Evolutionary conservation across 306 rosid genomes (phyloP).

Genomic region (Leucaena leucocephala): DNA sequence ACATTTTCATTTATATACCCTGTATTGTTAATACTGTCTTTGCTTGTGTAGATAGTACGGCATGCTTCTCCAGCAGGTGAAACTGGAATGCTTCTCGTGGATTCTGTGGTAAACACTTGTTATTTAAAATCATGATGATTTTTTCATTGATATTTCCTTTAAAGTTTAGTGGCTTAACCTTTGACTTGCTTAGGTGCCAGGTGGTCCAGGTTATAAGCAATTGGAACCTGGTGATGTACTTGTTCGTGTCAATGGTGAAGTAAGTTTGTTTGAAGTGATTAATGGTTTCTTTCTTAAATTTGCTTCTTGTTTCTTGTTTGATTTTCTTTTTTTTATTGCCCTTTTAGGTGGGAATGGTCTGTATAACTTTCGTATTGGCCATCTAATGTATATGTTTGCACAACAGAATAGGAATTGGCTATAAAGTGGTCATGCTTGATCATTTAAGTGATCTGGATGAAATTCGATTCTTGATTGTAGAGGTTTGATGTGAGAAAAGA

Average conservation of each 20-base stretch:
- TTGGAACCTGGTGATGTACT: slow-evolving; percentile 98
- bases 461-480: slow-evolving; percentile 9
- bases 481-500: slow-evolving; percentile 8
- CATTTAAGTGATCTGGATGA: slow-evolving; percentile 4
- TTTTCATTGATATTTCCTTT: slow-evolving; percentile 21
- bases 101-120: slow-evolving; percentile 72
- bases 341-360: slow-evolving; percentile 17
- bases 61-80: slow-evolving; percentile 78
- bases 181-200: slow-evolving; percentile 81
- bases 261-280: slow-evolving; percentile 50
- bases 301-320: slow-evolving; percentile 7
- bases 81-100: slow-evolving; percentile 99
- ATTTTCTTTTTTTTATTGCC: slow-evolving; percentile 13
- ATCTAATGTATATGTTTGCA: background rate
- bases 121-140: slow-evolving; percentile 9
- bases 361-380: background rate
- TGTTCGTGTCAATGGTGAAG: slow-evolving; percentile 91
- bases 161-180: slow-evolving; percentile 34
- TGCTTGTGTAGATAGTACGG: slow-evolving; percentile 71
- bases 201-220: slow-evolving; percentile 81
- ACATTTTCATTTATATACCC: slow-evolving; percentile 29
- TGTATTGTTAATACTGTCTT: slow-evolving; percentile 34
- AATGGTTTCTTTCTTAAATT: background rate
- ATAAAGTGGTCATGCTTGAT: slow-evolving; percentile 11
- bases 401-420: slow-evolving; percentile 9